A percentile compares a stretch with the other conserved stretches of the same genome.
These are phyloP conservation scores for Claviceps capensis DNA, from an alignment of 2,329 filamentous ascomycete genomes.

Conservation along the genomic window DNA sequence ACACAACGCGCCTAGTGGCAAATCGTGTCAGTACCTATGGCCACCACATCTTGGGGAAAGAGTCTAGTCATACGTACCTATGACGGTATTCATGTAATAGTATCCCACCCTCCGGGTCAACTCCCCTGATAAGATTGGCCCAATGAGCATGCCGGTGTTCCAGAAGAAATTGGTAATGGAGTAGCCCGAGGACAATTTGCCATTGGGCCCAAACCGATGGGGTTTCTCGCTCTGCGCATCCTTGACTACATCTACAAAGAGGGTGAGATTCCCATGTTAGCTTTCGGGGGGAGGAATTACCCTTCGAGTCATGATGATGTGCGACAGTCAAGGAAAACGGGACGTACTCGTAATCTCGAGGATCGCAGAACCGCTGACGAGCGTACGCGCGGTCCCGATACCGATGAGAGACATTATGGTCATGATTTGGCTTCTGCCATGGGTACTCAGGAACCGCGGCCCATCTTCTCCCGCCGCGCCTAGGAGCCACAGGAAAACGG, in stretches of 20 bases:
- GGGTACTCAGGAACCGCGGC: not conserved
- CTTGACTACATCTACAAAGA: not conserved
- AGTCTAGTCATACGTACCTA: not conserved
- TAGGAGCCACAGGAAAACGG: not conserved
- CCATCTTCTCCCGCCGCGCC: not conserved
- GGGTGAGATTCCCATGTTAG: not conserved
- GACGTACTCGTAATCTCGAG: not conserved
- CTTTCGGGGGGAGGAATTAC: not conserved
- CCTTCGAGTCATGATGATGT: no score
- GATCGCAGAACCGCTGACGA: not conserved
- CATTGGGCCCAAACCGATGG: not conserved
- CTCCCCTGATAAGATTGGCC: not conserved
- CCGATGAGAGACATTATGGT: not conserved
- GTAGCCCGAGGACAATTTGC: not conserved
- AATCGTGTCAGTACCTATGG: not conserved
- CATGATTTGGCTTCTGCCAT: not conserved
- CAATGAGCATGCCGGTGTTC: not conserved
- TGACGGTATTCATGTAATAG: not conserved
- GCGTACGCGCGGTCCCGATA: not conserved
- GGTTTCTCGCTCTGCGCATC: not conserved
- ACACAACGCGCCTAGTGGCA: not conserved
- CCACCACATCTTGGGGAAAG: no score
- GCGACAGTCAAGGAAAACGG: not conserved
- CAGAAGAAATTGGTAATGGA: not conserved
- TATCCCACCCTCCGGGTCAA: not conserved